Evolutionary conservation across 306 rosid genomes (phyloP), one percentile per base, ranked within the genome.

Genomic region (Trifolium dubium): DNA sequence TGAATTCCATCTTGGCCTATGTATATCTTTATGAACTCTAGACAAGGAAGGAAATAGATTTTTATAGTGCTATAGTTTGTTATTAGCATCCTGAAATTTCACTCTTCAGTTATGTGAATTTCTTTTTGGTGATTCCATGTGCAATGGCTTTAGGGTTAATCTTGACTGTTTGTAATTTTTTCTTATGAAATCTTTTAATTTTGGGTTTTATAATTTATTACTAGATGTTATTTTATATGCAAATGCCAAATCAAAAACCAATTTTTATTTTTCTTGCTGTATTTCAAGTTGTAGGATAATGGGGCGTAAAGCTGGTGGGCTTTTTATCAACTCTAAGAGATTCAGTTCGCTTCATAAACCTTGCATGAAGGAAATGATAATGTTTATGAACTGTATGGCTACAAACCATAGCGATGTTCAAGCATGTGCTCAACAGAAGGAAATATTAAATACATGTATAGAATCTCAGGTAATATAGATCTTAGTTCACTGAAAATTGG

Each of bases 311-410:
- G 88, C 79, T 72, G 90, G 91, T 55, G 62, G 84, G 1, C 86
- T 89, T 70, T 85, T 64, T 74, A 87, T 93, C 41, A 91, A 93
- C 66, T 81, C 96, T 13, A 91, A 89, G 89, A 93, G 75, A 79
- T 93, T 91, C 74, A 84, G 91, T 19, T 30, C 83, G 8, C 86
- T 93, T 72, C 83, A 83, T 67, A 93, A 93, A 80, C 97, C 97
- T 64, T 93, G 97, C 88, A 93, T 89, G 96, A 85, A 85, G 89
- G 98, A 93, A 75, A 91, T 89, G 98, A 29, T 76, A 40, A 5
- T 83, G 67, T 89, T 93, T 74, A 93, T 93, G 86, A 93, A 46
- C 61, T 91, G 98, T 79, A 61, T 93, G 87, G 75, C 92, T 58
- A 73, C 80, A 9, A 83, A 69, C 85, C 80, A 81, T 2, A 80